Evolutionary conservation across 148 eudicot genomes (phyloP).

Genomic region (Camellia granthamiana): DNA sequence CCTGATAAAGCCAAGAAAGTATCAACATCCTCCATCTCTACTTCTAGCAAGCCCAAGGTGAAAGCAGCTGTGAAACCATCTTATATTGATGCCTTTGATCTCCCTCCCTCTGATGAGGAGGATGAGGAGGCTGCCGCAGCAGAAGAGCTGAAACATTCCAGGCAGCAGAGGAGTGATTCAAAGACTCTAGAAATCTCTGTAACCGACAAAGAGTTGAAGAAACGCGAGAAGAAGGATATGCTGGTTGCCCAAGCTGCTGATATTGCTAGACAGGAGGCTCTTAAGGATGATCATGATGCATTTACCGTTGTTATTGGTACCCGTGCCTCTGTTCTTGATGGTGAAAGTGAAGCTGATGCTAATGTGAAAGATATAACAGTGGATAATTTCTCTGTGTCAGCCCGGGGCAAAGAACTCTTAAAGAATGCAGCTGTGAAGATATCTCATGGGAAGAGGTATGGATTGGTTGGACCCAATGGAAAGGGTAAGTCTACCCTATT

Average conservation of each 20-base stretch:
- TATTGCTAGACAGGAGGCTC: slow-evolving; percentile 34
- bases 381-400: slow-evolving; percentile 52
- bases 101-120: slow-evolving; percentile 37
- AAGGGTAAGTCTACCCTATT: slow-evolving; percentile 62
- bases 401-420: slow-evolving; percentile 57
- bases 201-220: slow-evolving; percentile 35
- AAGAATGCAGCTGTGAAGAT: slow-evolving; percentile 54
- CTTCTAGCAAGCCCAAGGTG: slow-evolving; percentile 27
- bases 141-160: slow-evolving; percentile 11
- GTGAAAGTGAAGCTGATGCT: slow-evolving; percentile 56
- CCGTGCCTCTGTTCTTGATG: slow-evolving; percentile 41
- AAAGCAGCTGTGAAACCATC: slow-evolving; percentile 26
- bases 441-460: slow-evolving; percentile 62
- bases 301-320: slow-evolving; percentile 51
- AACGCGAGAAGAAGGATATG: slow-evolving; percentile 31
- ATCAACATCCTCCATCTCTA: slow-evolving; percentile 15
- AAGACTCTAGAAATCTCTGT: slow-evolving; percentile 24
- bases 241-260: slow-evolving; percentile 22
- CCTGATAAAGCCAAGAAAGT: slow-evolving; percentile 35
- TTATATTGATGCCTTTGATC: slow-evolving; percentile 31
- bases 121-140: slow-evolving; percentile 23
- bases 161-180: slow-evolving; percentile 16
- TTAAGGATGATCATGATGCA: slow-evolving; percentile 52
- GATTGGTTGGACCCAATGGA: slow-evolving; percentile 66
- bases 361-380: slow-evolving; percentile 50